Percentiles rank a stretch among this genome's conserved stretches.
phyloP scores from a whole-genome alignment of 139 green algal species.

The Tetratostichococcus sp. region DNA sequence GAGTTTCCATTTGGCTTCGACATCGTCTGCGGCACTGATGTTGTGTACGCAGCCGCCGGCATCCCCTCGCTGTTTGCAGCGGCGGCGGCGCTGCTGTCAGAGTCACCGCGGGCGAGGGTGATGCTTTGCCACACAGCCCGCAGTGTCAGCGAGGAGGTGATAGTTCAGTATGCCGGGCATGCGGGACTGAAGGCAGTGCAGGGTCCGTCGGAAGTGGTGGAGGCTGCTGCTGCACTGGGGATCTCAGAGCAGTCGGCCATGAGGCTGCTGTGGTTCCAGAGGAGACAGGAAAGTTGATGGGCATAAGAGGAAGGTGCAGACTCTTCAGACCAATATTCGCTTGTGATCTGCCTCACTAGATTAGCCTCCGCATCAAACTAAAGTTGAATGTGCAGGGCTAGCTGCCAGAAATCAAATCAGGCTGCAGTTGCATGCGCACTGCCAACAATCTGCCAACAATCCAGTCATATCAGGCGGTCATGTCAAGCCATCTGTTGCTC shows the following conservation, averaged over 20 bases:
- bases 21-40: slow-evolving; percentile 21
- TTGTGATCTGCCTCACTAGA: no score
- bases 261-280: neutral
- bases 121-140: slow-evolving; percentile 22
- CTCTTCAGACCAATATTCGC: no score
- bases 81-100: slow-evolving; percentile 4
- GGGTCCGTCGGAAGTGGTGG: neutral
- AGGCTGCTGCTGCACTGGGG: no score
- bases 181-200: neutral
- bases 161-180: neutral
- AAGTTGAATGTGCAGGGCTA: no score
- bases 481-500: no score
- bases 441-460: no score
- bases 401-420: no score
- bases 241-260: neutral
- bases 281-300: neutral
- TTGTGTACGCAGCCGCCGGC: slow-evolving; percentile 15
- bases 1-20: slow-evolving; percentile 18
- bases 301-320: no score
- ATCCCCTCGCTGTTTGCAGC: slow-evolving; percentile 10
- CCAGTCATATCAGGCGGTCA: no score
- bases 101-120: neutral
- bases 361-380: no score
- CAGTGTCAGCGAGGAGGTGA: slow-evolving; percentile 8
- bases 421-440: no score